phyloP scores from a whole-genome alignment of 495 filamentous ascomycete genomes.

The Thermochaetoides thermophila region DNA sequence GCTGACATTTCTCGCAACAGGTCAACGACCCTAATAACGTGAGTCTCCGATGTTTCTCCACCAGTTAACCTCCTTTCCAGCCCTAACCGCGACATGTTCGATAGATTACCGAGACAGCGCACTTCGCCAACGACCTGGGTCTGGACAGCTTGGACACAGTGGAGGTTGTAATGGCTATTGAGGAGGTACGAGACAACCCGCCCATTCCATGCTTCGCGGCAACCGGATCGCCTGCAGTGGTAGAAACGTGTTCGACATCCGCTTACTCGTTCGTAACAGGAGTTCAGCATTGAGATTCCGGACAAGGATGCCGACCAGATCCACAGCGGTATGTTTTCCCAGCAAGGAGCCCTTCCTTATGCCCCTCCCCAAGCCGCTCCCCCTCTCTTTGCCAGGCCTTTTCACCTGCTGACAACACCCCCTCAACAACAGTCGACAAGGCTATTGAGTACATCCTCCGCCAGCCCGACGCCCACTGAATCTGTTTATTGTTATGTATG shows the following conservation, averaged over 20 bases:
- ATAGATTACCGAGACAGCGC: constrained; percentile 64
- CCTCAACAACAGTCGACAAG: constrained; percentile 59
- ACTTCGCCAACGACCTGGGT: constrained; percentile 93
- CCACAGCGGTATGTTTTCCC: constrained; percentile 76
- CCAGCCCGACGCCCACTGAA: constrained; percentile 67
- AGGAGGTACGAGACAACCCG: constrained; percentile 58
- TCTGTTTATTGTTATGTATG: constrained; percentile 7
- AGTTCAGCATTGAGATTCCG: constrained; percentile 99
- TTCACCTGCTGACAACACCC: constrained; percentile 8
- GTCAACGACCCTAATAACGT: constrained; percentile 67
- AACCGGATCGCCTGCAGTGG: background rate
- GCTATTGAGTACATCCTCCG: constrained; percentile 89
- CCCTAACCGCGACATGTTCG: constrained; percentile 1
- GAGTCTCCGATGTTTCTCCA: too few relatives aligned
- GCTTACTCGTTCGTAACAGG: constrained; percentile 47
- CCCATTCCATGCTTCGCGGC: background rate
- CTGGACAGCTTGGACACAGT: constrained; percentile 95
- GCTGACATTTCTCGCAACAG: constrained; percentile 22
- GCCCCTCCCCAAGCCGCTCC: too few relatives aligned
- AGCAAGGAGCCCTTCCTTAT: too few relatives aligned
- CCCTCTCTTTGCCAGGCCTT: background rate
- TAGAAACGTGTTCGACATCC: background rate
- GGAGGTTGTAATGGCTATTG: constrained; percentile 99
- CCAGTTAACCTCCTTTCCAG: too few relatives aligned
- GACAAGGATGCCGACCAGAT: constrained; percentile 97